A percentile compares a stretch with the other conserved stretches of the same genome.
Conservation (phyloP, 192 early-diverging fungal species). For the Umbelopsis vinacea region DNA sequence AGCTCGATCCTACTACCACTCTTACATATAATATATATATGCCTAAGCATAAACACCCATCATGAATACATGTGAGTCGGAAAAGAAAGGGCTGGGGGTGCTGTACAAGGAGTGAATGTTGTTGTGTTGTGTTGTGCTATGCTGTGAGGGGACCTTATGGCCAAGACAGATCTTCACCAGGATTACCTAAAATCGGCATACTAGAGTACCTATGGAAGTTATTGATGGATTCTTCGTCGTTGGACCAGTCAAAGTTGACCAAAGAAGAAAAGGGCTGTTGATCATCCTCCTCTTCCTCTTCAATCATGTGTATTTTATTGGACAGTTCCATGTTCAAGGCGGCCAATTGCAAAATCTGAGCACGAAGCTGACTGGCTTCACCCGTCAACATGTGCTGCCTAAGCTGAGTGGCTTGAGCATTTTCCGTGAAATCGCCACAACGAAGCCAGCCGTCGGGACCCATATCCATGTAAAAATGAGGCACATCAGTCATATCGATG, state of each 20-base stretch:
- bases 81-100: not conserved
- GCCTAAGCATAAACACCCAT: not conserved
- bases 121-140: not conserved
- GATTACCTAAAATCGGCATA: slow-evolving; percentile 17
- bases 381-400: slow-evolving; percentile 58
- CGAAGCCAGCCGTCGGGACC: slow-evolving; percentile 49
- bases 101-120: slow-evolving; percentile 22
- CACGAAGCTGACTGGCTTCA: slow-evolving; percentile 32
- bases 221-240: slow-evolving; percentile 16
- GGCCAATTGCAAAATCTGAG: slow-evolving; percentile 5
- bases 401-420: slow-evolving; percentile 58
- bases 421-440: slow-evolving; percentile 70
- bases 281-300: slow-evolving; percentile 5
- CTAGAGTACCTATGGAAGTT: slow-evolving; percentile 10
- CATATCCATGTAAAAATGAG: slow-evolving; percentile 62
- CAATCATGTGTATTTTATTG: slow-evolving; percentile 16
- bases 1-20: not conserved
- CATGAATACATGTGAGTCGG: not conserved
- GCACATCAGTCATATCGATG: slow-evolving; percentile 57
- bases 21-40: not conserved
- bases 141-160: not conserved
- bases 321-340: not conserved
- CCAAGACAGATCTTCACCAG: slow-evolving; percentile 21
- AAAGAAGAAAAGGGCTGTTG: slow-evolving; percentile 11
- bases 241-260: slow-evolving; percentile 14